Evolutionary conservation across 257 asterid species (phyloP).

Genomic region (Solanum neorickii): DNA sequence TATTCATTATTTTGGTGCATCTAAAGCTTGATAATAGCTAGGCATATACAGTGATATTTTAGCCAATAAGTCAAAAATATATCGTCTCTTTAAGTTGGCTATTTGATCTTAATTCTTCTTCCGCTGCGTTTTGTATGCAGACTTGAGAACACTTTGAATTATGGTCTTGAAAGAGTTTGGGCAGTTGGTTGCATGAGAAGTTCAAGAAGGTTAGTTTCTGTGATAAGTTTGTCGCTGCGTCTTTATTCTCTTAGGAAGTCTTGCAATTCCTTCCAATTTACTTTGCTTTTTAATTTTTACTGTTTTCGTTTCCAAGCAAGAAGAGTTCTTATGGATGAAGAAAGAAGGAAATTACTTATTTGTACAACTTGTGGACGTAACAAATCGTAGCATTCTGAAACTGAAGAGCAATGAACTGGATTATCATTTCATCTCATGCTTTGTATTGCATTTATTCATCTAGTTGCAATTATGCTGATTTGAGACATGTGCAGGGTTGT

Average conservation of each 20-base stretch:
- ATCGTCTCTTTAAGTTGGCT: not conserved
- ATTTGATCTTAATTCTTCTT: not conserved
- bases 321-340: not conserved
- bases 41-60: not conserved
- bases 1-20: too few relatives aligned
- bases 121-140: constrained; percentile 26
- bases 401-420: not conserved
- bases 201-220: constrained; percentile 65
- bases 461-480: constrained; percentile 4
- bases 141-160: constrained; percentile 90
- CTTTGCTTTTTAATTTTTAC: not conserved
- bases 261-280: not conserved
- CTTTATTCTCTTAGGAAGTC: not conserved
- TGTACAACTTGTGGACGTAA: not conserved
- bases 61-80: not conserved
- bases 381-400: not conserved
- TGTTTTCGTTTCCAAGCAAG: not conserved
- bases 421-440: not conserved
- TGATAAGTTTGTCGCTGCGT: not conserved
- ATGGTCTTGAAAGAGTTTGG: constrained; percentile 99
- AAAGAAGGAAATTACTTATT: not conserved
- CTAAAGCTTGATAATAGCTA: not conserved
- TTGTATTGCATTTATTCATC: not conserved
- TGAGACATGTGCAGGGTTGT: constrained; percentile 52
- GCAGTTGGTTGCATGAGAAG: constrained; percentile 85